phyloP scores from a whole-genome alignment of 2,329 filamentous ascomycete species.

The Fusarium irregulare region DNA sequence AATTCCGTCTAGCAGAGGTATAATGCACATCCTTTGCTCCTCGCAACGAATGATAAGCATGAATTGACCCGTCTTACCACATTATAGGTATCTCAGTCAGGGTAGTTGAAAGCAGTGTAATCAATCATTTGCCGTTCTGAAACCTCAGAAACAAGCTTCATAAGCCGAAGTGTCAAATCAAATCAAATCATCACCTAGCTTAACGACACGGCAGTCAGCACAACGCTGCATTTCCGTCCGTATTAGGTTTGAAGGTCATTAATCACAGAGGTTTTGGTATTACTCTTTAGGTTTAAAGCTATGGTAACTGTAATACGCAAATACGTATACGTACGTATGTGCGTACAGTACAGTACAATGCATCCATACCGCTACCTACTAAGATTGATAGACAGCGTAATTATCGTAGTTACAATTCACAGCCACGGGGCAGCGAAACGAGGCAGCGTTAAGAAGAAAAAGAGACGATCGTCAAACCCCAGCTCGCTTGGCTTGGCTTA shows the following conservation, averaged over 20 bases:
- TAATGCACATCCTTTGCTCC: background rate
- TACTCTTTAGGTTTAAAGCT: background rate
- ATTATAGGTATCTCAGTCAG: background rate
- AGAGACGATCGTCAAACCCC: slow-evolving; percentile 15
- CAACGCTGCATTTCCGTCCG: background rate
- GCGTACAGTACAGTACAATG: background rate
- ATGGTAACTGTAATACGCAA: slow-evolving; percentile 10
- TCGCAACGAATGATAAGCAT: slow-evolving; percentile 21
- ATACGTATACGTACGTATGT: background rate
- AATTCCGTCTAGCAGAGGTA: slow-evolving; percentile 1
- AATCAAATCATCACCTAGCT: background rate
- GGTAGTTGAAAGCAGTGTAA: background rate
- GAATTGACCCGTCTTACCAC: slow-evolving; percentile 22
- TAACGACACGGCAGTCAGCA: slow-evolving; percentile 23
- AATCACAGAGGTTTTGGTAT: background rate
- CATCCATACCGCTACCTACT: background rate
- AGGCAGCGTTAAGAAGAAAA: background rate
- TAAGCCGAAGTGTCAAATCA: slow-evolving; percentile 1
- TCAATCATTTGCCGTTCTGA: slow-evolving; percentile 2
- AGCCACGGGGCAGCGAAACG: slow-evolving; percentile 14
- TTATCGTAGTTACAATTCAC: background rate
- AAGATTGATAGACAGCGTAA: background rate
- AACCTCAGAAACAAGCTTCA: slow-evolving; percentile 17
- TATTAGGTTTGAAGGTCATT: slow-evolving; percentile 12
- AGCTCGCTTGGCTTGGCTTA: slow-evolving; percentile 1